Evolutionary conservation across 768 basidiomycete species (phyloP).

Genomic region (Tephrocybe rancida): DNA sequence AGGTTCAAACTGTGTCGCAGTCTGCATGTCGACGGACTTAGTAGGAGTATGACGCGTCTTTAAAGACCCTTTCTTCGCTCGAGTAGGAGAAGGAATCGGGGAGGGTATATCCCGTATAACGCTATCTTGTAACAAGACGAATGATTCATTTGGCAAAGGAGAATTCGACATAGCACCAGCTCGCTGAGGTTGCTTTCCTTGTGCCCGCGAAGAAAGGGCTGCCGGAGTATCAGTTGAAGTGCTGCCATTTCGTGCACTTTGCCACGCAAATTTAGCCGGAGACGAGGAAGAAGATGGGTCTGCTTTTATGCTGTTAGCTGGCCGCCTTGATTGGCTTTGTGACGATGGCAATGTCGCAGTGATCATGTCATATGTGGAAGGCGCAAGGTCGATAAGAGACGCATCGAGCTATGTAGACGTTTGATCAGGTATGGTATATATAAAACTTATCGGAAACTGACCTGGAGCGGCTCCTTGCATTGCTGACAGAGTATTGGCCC

Average conservation of each 20-base stretch:
- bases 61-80: conserved; percentile 45
- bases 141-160: conserved; percentile 80
- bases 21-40: conserved; percentile 28
- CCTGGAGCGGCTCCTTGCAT: conserved; percentile 90
- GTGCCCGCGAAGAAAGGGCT: conserved; percentile 54
- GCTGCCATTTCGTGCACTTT: conserved; percentile 49
- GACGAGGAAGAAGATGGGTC: conserved; percentile 49
- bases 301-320: conserved; percentile 47
- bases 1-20: conserved; percentile 41
- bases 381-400: conserved; percentile 86
- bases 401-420: conserved; percentile 66
- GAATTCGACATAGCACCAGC: conserved; percentile 22
- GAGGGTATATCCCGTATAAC: conserved; percentile 72
- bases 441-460: conserved; percentile 27
- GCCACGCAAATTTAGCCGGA: conserved; percentile 64
- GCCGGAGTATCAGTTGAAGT: conserved; percentile 31
- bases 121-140: conserved; percentile 88
- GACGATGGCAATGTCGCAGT: conserved; percentile 65
- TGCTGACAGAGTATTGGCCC: conserved; percentile 71
- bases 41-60: conserved; percentile 33
- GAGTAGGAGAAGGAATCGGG: conserved; percentile 41
- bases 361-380: conserved; percentile 87
- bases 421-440: background rate
- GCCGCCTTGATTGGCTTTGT: conserved; percentile 35
- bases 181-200: conserved; percentile 63